Percentiles rank a stretch among this genome's conserved stretches.
Conservation (phyloP, 805 yeast species). For the Zygoascus bituminiphila region DNA sequence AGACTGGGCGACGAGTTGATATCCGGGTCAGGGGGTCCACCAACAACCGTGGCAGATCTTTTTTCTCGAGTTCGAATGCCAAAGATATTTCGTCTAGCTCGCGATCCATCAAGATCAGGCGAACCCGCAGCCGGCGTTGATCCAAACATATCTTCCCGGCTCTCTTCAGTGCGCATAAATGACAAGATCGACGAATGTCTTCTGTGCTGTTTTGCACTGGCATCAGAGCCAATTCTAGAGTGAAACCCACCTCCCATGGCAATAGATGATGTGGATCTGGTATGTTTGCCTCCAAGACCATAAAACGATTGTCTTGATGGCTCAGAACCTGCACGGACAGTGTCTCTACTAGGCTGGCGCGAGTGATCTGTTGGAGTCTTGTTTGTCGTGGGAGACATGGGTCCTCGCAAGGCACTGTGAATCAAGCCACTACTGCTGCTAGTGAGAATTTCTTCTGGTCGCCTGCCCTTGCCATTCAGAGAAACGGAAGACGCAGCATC, state of each 20-base stretch:
- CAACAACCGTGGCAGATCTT: neutral
- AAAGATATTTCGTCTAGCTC: conserved; percentile 1
- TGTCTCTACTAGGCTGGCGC: conserved; percentile 10
- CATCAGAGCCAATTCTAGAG: neutral
- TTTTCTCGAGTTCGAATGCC: neutral
- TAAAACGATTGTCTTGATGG: neutral
- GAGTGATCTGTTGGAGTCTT: conserved; percentile 5
- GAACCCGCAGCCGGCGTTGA: neutral
- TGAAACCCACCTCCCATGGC: neutral
- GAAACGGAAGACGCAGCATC: neutral
- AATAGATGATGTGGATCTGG: conserved; percentile 14
- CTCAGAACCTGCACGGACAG: conserved; percentile 5
- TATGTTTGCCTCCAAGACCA: conserved; percentile 8
- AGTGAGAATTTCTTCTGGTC: neutral
- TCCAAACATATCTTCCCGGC: neutral
- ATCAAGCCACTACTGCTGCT: neutral
- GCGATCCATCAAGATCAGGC: neutral
- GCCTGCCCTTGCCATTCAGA: neutral
- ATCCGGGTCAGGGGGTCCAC: neutral
- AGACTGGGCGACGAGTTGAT: neutral
- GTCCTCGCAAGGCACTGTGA: neutral
- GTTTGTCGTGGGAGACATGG: neutral
- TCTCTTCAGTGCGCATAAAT: conserved; percentile 6
- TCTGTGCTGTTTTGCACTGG: conserved; percentile 10
- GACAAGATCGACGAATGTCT: conserved; percentile 20